Percentiles rank a stretch among this genome's conserved stretches.
phyloP scores from a whole-genome alignment of 768 basidiomycete species.

The Pholiota microspora region DNA sequence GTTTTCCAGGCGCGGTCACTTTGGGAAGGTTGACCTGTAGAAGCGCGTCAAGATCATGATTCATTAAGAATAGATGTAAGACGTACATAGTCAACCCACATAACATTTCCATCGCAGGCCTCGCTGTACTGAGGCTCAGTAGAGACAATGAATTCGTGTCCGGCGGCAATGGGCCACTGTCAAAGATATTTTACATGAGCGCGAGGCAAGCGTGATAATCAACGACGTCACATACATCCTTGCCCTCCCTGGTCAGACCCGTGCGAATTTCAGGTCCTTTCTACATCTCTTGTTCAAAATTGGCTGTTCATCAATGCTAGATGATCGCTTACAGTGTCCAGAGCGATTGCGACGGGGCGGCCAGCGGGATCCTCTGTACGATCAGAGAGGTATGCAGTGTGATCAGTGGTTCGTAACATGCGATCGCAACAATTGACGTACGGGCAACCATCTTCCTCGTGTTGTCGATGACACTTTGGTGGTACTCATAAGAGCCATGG shows the following conservation, averaged over 20 bases:
- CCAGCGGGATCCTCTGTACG: slow-evolving; percentile 62
- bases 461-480: slow-evolving; percentile 99
- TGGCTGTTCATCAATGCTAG: slow-evolving; percentile 7
- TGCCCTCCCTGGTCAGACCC: slow-evolving; percentile 82
- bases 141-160: slow-evolving; percentile 91
- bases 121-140: slow-evolving; percentile 82
- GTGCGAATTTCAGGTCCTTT: slow-evolving; percentile 99
- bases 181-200: slow-evolving; percentile 13
- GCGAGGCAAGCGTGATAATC: slow-evolving; percentile 13
- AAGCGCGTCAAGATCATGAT: slow-evolving; percentile 1
- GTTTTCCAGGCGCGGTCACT: slow-evolving; percentile 95
- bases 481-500: slow-evolving; percentile 97
- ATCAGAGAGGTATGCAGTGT: slow-evolving; percentile 7
- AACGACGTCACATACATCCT: slow-evolving; percentile 63
- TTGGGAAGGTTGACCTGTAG: slow-evolving; percentile 84
- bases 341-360: slow-evolving; percentile 94
- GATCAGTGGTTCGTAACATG: slow-evolving; percentile 1
- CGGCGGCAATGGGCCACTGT: slow-evolving; percentile 81
- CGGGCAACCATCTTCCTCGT: slow-evolving; percentile 81
- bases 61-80: slow-evolving; percentile 1
- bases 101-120: slow-evolving; percentile 74
- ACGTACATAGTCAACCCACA: slow-evolving; percentile 94
- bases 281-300: slow-evolving; percentile 37
- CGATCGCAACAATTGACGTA: slow-evolving; percentile 32
- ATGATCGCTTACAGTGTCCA: slow-evolving; percentile 78